Base-by-base conservation (phyloP, 192 early-diverging fungal genomes). In the Coemansia sp. region DNA sequence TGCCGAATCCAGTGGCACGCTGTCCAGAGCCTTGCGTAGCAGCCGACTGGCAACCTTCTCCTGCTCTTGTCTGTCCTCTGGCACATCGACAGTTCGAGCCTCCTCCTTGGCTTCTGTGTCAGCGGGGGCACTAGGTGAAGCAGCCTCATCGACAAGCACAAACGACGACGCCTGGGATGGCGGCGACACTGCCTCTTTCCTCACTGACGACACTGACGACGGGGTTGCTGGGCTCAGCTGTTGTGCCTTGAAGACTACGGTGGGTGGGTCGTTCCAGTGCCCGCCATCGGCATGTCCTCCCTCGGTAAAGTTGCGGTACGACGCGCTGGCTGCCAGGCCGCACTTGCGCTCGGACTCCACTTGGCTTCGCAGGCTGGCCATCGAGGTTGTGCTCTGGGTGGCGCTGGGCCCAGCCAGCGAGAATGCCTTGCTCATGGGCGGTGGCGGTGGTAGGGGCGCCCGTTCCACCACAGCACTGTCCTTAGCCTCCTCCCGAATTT, bases 211-310 rank as follows among this genome's bases (percentile, higher is more conserved):
- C 31, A 8, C 31, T 10, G 40, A 13, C n/a, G 43, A 6, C 37
- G 33, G 2, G 3, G 14, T 23, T 10, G 42, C 56, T 24, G 53
- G 50, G 9, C 42, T 63, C 28, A 31, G 31, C 31, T 59, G 18
- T 37, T 71, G 63, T 4, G 37, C 39, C 46, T 74, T 71, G 65
- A 83, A 83, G 1, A 79, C 71, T 3, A 68, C 57, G 4, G 76
- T 68, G 40, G 82, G 77, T 39, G 82, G 82, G 63, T 84, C 82
- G 58, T 84, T 84, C 82, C 82, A 84, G 66, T 84, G 82, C 11
- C 82, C 82, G 39, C 51, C 55, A 20, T 72, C 82, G 4, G 77
- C 73, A n/a, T 79, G 71, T 0, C 77, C 73, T 13, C 57, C 59
- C 23, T 73, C 66, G 1, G 73, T 64, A 62, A 83, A 83, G 60